Evolutionary conservation across 768 basidiomycete genomes (phyloP), one percentile per base, ranked within the genome.

Genomic region (Infundibulicybe gibba): DNA sequence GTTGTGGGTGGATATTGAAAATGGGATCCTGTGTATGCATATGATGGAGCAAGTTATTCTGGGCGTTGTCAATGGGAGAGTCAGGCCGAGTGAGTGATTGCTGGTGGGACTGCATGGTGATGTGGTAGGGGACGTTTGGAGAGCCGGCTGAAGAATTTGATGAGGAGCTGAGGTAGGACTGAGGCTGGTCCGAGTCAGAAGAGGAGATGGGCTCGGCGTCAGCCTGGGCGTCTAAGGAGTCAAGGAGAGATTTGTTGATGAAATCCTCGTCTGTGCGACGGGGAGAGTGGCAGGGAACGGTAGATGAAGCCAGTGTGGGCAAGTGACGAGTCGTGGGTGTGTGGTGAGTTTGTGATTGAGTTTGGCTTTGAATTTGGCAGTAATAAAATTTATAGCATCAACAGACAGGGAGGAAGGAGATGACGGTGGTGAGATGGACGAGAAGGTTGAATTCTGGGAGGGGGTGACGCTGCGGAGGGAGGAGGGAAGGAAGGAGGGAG

Each of bases 241-340:
- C 89, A 55, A 91, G 70, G 49, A 91, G 77, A 45, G 88, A 90
- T 63, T 84, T 83, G 72, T 90, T 91, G 63, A 91, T 89, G 59
- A 83, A 83, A 67, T 87, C 88, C 79, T 91, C 89, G 79, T 83
- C 85, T 47, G 66, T 62, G 52, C 63, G 69, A 57, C 68, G 70
- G 57, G 67, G 70, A 54, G 58, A 61, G 53, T 60, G 58, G 39
- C 64, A 66, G 58, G 67, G 63, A 52, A 58, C 61, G 53, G 70
- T 60, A 48, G 72, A 68, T 61, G 73, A 63, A 67, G 78, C 79
- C 79, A 80, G 77, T 56, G 59, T 76, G 77, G 64, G 67, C 68
- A 65, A 60, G 58, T 50, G 46, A 47, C 21, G 55, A 45, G 45
- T 47, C 39, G n/a, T 41, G 51, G 54, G 51, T 54, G 37, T 44